Base-by-base conservation (phyloP, 129 eudicot species). In the Logfia minima region DNA sequence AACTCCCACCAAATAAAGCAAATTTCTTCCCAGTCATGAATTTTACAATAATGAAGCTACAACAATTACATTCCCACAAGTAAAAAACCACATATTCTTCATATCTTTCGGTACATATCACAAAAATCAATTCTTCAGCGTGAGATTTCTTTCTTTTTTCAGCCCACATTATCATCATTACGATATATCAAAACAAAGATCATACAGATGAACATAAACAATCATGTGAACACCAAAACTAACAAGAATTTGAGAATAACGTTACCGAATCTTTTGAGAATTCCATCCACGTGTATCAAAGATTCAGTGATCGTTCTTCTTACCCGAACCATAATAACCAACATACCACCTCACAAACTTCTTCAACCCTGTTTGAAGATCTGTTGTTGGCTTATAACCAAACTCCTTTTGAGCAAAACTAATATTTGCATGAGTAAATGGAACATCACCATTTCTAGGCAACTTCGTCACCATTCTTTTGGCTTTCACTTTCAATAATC, bases 381-480 rank as follows among this genome's bases (percentile, higher is more conserved):
- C 97, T 4, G 97, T 92, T 3, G 95, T 84, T 3, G 92, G 95
- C 81, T 84, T 92, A 81, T 92, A 92, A 9, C 95, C 95, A 60
- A 92, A 84, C 82, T 92, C 97, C 73, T 79, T 85, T 41, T 74
- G 85, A 11, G 97, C 97, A 59, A n/a, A 87, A 75, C 90, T 92
- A 73, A 92, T 89, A 78, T 92, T 92, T 2, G 97, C 97, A 52
- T 92, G 97, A 0, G 97, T 92, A 82, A 81, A 92, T 28, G 64
- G 95, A 45, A 92, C 97, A 77, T 92, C 97, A 21, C 97, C 97
- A 62, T 92, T 92, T 65, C 97, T 84, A 17, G 97, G 97, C 84
- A 92, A 75, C 82, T 89, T 92, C 89, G 66, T 89, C 13, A 89
- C 48, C 56, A 26, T 41, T 45, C 87, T 81, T 58, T 92, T 92